Conservation (phyloP, 768 basidiomycete species). For the Lactifluus subvellereus region DNA sequence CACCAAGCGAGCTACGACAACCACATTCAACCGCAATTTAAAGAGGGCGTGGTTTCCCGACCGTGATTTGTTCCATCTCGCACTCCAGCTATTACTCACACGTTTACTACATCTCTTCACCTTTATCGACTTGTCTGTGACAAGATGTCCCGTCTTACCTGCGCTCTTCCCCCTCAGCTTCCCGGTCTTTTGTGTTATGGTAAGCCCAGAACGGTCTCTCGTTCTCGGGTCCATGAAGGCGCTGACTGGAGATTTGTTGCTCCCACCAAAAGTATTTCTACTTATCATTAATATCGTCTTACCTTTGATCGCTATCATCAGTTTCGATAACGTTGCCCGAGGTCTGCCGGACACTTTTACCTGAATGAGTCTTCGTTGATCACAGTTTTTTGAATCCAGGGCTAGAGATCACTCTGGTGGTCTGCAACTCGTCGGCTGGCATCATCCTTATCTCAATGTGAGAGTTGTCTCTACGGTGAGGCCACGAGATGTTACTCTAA, state of each 20-base stretch:
- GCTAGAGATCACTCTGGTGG: conserved; percentile 2
- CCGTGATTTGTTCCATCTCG: background rate
- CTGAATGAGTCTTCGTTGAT: background rate
- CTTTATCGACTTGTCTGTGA: conserved; percentile 14
- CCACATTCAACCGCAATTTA: background rate
- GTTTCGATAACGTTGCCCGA: background rate
- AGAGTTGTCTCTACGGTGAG: background rate
- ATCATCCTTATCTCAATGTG: conserved; percentile 4
- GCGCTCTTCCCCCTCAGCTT: background rate
- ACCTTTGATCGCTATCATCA: background rate
- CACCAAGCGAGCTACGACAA: background rate
- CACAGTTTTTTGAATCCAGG: background rate
- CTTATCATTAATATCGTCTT: conserved; percentile 11
- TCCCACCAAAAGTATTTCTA: background rate
- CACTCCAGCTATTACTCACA: background rate
- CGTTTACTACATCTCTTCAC: background rate
- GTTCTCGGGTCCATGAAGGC: too few species aligned
- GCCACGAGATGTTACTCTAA: background rate
- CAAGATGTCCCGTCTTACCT: conserved; percentile 8
- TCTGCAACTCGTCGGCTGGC: background rate
- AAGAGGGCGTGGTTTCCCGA: background rate
- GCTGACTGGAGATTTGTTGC: background rate
- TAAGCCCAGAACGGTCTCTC: background rate
- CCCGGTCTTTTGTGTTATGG: conserved; percentile 5
- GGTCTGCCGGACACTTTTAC: background rate